phyloP scores from a whole-genome alignment of 805 yeast genomes.

The Dipodascus geniculatus region DNA sequence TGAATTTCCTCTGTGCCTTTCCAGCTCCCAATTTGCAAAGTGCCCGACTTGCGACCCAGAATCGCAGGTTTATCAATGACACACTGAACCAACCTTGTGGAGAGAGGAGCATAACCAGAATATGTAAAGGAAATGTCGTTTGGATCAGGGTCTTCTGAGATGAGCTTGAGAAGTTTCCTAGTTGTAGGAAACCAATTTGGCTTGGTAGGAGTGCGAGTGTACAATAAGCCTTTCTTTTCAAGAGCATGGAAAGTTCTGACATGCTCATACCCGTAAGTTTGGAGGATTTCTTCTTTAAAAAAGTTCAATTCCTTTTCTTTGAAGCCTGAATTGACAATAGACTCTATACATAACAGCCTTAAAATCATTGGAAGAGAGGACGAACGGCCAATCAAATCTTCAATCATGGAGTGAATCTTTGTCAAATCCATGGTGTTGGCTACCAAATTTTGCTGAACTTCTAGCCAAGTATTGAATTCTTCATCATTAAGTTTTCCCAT shows the following conservation, averaged over 20 bases:
- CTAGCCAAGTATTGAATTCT: slow-evolving; percentile 19
- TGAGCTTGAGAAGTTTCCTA: slow-evolving; percentile 30
- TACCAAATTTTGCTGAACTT: slow-evolving; percentile 47
- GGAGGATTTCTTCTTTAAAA: slow-evolving; percentile 44
- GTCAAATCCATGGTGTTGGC: slow-evolving; percentile 35
- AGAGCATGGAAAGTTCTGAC: slow-evolving; percentile 38
- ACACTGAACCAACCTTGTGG: slow-evolving; percentile 56
- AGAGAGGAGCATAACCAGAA: slow-evolving; percentile 74
- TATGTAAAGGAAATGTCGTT: slow-evolving; percentile 49
- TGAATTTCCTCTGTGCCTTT: slow-evolving; percentile 30
- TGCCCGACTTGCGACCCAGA: slow-evolving; percentile 5
- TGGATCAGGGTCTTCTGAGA: slow-evolving; percentile 29
- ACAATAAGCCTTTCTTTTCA: slow-evolving; percentile 37
- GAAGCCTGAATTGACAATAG: slow-evolving; percentile 58
- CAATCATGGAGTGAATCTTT: slow-evolving; percentile 30
- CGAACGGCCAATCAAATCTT: slow-evolving; percentile 39
- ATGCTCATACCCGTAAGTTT: slow-evolving; percentile 52
- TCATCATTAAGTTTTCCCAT: slow-evolving; percentile 34
- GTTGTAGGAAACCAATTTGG: slow-evolving; percentile 30
- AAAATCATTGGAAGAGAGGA: slow-evolving; percentile 35
- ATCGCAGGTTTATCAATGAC: slow-evolving; percentile 39
- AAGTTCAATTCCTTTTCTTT: slow-evolving; percentile 47
- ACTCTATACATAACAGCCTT: slow-evolving; percentile 43
- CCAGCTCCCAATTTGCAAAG: slow-evolving; percentile 24
- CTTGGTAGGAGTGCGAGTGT: slow-evolving; percentile 21